Evolutionary conservation across 352 stramenopile species (phyloP).

Genomic region (Pythium aristosporum): DNA sequence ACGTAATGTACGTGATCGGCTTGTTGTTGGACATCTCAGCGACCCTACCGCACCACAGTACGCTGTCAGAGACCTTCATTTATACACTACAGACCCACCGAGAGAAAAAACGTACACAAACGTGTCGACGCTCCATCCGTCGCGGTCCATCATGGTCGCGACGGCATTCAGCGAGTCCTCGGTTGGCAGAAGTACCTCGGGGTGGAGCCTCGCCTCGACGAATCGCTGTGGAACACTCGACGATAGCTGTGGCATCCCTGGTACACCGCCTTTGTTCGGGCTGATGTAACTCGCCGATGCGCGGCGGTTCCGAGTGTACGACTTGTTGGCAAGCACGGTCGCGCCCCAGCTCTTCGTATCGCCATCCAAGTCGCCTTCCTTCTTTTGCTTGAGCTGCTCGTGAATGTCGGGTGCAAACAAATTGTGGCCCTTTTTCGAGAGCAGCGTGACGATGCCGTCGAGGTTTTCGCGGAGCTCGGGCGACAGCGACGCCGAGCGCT

Average conservation of each 20-base stretch:
- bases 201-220: constrained; percentile 53
- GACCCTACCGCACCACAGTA: constrained; percentile 31
- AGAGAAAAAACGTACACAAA: constrained; percentile 44
- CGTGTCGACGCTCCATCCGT: constrained; percentile 76
- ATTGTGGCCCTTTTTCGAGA: constrained; percentile 82
- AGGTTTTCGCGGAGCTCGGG: constrained; percentile 69
- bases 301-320: constrained; percentile 69
- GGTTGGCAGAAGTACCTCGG: constrained; percentile 51
- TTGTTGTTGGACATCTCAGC: constrained; percentile 61
- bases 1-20: constrained; percentile 81
- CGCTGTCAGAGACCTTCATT: too few species aligned
- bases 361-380: constrained; percentile 61
- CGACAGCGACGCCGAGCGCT: constrained; percentile 55
- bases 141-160: constrained; percentile 65
- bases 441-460: constrained; percentile 67
- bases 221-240: constrained; percentile 24
- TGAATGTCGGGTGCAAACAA: constrained; percentile 81
- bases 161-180: constrained; percentile 72
- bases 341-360: constrained; percentile 81
- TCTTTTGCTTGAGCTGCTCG: constrained; percentile 75
- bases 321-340: constrained; percentile 76
- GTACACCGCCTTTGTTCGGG: constrained; percentile 3
- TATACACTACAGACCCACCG: too few species aligned
- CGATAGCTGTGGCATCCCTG: neutral
- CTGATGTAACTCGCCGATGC: constrained; percentile 47